Conservation (phyloP, 176 grass and related monocot species). For the Pharus latifolius region DNA sequence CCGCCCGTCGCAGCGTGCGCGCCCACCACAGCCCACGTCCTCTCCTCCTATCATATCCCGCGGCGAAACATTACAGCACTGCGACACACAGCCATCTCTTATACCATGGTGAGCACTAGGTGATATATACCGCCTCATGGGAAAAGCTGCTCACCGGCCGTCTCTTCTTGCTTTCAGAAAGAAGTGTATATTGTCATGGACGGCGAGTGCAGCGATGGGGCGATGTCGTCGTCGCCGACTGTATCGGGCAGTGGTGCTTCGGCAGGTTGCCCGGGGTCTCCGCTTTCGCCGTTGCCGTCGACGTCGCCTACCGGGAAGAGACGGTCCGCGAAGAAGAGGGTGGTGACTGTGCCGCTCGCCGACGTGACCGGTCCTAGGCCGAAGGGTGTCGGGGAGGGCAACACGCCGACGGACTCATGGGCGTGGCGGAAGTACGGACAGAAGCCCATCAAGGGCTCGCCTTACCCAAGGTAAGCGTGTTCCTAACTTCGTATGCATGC, state of each 20-base stretch:
- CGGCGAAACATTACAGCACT: background rate
- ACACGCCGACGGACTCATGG: slow-evolving; percentile 65
- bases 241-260: slow-evolving; percentile 11
- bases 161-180: too few species aligned
- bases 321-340: slow-evolving; percentile 57
- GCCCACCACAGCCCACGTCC: slow-evolving; percentile 38
- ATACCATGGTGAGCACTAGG: too few species aligned
- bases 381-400: slow-evolving; percentile 63
- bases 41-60: background rate
- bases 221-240: slow-evolving; percentile 9
- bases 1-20: slow-evolving; percentile 23
- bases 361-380: slow-evolving; percentile 28
- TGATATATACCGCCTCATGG: too few species aligned
- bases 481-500: background rate
- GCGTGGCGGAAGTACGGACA: slow-evolving; percentile 96
- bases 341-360: slow-evolving; percentile 60
- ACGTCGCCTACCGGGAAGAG: slow-evolving; percentile 28
- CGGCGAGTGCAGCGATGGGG: slow-evolving; percentile 46
- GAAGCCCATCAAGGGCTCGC: slow-evolving; percentile 94
- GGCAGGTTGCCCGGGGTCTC: slow-evolving; percentile 14
- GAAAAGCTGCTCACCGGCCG: too few species aligned
- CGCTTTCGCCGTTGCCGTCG: background rate
- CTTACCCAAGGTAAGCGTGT: slow-evolving; percentile 63
- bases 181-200: too few species aligned
- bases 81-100: too few species aligned